Percentiles rank a stretch among this genome's conserved stretches.
Conservation (phyloP, 192 early-diverging fungal genomes). For the Coemansia sp. region DNA sequence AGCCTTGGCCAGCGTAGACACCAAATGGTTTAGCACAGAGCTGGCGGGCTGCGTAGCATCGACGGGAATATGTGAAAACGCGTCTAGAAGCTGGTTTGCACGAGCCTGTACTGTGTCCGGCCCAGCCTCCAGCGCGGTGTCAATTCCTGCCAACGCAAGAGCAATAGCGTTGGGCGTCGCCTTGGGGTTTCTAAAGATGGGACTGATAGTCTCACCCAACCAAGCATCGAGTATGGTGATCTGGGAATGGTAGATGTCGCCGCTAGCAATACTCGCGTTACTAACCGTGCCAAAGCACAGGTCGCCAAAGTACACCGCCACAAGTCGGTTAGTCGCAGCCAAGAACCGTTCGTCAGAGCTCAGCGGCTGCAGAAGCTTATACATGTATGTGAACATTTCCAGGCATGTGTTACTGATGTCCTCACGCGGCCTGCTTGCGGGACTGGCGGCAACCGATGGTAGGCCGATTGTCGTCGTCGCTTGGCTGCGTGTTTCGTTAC, state of each 20-base stretch:
- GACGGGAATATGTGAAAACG: constrained; percentile 23
- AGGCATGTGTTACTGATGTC: constrained; percentile 32
- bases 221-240: constrained; percentile 25
- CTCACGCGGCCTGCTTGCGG: constrained; percentile 15
- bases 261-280: constrained; percentile 13
- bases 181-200: constrained; percentile 14
- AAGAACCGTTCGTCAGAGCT: constrained; percentile 20
- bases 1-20: constrained; percentile 30
- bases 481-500: constrained; percentile 35
- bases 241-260: constrained; percentile 30
- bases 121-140: constrained; percentile 38
- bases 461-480: constrained; percentile 35
- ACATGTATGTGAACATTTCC: constrained; percentile 37
- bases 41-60: constrained; percentile 3
- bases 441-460: constrained; percentile 37
- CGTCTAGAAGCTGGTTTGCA: constrained; percentile 19
- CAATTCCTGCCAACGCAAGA: constrained; percentile 27
- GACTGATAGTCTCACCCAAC: constrained; percentile 21
- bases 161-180: constrained; percentile 8
- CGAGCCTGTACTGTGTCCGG: constrained; percentile 32
- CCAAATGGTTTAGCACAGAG: constrained; percentile 22
- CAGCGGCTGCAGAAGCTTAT: constrained; percentile 15
- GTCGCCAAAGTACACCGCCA: constrained; percentile 35
- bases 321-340: constrained; percentile 30
- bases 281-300: constrained; percentile 35